These are phyloP conservation scores for Kuraishia borneana DNA, from an alignment of 805 yeast species.

Conservation along the genomic window DNA sequence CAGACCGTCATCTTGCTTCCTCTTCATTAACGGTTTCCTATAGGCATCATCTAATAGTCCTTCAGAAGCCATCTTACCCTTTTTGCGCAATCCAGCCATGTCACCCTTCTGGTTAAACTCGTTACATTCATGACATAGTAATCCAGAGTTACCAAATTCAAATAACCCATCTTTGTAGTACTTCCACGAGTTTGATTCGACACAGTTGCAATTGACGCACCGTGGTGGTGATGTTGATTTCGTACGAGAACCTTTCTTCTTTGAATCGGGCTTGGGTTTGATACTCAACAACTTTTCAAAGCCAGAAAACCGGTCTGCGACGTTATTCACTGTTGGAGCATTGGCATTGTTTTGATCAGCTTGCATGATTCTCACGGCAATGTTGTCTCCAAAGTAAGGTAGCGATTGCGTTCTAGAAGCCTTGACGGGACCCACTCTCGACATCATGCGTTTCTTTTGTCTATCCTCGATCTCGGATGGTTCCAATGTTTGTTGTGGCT, in stretches of 20 bases:
- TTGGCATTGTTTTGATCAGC: constrained; percentile 13
- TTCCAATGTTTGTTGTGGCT: neutral
- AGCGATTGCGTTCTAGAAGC: constrained; percentile 24
- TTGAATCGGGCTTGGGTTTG: neutral
- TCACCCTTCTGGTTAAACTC: constrained; percentile 12
- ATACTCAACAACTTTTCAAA: constrained; percentile 12
- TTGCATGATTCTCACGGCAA: constrained; percentile 19
- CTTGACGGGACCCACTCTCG: constrained; percentile 2
- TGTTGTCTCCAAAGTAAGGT: constrained; percentile 19
- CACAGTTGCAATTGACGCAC: constrained; percentile 20
- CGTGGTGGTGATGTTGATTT: constrained; percentile 1
- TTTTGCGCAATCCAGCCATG: constrained; percentile 12
- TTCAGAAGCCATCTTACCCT: constrained; percentile 20
- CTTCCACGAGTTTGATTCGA: constrained; percentile 18
- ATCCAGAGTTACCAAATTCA: constrained; percentile 22
- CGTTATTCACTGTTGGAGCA: constrained; percentile 6
- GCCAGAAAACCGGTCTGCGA: constrained; percentile 14
- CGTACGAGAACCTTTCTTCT: neutral
- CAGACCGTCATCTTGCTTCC: neutral
- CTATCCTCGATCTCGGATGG: neutral
- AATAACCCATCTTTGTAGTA: constrained; percentile 20
- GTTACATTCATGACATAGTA: constrained; percentile 18
- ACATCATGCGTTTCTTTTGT: neutral
- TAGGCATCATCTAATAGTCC: constrained; percentile 23
- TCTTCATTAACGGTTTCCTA: constrained; percentile 1